Evolutionary conservation across 1,284 basidiomycete genomes (phyloP).

Genomic region (Cryptococcus hybrid): DNA sequence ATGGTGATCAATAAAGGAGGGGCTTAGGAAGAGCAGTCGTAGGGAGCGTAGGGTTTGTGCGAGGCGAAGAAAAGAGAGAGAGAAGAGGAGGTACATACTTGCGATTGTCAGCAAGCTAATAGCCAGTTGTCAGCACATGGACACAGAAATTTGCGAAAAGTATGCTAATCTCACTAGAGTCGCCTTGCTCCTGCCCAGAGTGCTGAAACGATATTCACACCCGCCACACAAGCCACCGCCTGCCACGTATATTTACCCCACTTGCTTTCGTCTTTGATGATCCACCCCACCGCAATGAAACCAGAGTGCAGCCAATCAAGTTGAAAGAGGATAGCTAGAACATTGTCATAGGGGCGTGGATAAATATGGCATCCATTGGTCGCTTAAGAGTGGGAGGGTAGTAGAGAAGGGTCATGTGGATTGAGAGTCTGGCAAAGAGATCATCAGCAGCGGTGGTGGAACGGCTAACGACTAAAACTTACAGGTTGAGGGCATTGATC

Average conservation of each 20-base stretch:
- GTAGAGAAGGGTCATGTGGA: constrained; percentile 43
- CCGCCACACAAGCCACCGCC: constrained; percentile 37
- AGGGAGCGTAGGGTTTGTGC: constrained; percentile 32
- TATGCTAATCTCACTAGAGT: constrained; percentile 31
- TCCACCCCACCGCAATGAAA: constrained; percentile 54
- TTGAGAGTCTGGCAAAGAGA: constrained; percentile 31
- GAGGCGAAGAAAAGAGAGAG: constrained; percentile 43
- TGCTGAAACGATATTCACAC: constrained; percentile 38
- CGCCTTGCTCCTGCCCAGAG: constrained; percentile 38
- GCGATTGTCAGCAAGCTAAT: constrained; percentile 40
- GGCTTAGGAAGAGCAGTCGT: constrained; percentile 40
- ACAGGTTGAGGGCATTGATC: constrained; percentile 47
- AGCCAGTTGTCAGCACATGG: not conserved
- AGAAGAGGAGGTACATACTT: constrained; percentile 42
- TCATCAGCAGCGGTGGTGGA: not conserved
- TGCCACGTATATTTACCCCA: constrained; percentile 42
- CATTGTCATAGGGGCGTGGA: constrained; percentile 54
- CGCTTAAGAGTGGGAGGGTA: constrained; percentile 45
- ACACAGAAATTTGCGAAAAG: not conserved
- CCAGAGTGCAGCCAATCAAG: constrained; percentile 54
- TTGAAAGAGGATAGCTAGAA: constrained; percentile 53
- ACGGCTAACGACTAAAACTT: constrained; percentile 7
- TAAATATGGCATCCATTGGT: constrained; percentile 54
- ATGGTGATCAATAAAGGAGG: constrained; percentile 40
- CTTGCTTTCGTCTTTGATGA: constrained; percentile 32